Evolutionary conservation across 2,329 filamentous ascomycete species (phyloP).

Genomic region (Volutella citrinella): DNA sequence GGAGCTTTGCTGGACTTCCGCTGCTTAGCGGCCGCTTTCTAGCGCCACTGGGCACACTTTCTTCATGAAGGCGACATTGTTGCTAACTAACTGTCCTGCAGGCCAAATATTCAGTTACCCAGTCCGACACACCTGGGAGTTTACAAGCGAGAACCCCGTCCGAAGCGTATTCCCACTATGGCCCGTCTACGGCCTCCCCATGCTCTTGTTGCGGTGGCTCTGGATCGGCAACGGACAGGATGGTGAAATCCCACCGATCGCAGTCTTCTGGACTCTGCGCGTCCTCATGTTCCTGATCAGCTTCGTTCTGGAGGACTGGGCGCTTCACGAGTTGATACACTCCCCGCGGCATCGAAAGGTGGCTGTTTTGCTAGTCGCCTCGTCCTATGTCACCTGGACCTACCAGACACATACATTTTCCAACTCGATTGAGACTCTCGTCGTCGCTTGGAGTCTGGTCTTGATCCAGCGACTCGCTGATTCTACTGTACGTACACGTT

Average conservation of each 20-base stretch:
- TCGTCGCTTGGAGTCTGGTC: constrained; percentile 91
- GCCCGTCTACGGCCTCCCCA: constrained; percentile 90
- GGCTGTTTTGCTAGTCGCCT: constrained; percentile 82
- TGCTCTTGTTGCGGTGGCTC: constrained; percentile 89
- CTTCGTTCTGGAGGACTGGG: constrained; percentile 98
- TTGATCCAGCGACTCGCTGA: constrained; percentile 83
- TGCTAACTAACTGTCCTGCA: constrained; percentile 40
- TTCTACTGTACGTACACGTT: constrained; percentile 59
- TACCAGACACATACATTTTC: constrained; percentile 98
- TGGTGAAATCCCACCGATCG: constrained; percentile 74
- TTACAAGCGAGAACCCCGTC: constrained; percentile 81
- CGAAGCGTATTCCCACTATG: constrained; percentile 96
- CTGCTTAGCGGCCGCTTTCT: background rate
- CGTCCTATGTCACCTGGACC: constrained; percentile 98
- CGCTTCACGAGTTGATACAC: constrained; percentile 84
- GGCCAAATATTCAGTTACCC: constrained; percentile 92
- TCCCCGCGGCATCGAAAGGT: constrained; percentile 68
- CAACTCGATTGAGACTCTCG: constrained; percentile 91
- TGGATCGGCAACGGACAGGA: constrained; percentile 81
- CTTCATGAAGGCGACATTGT: constrained; percentile 5
- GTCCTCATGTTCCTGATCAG: constrained; percentile 91
- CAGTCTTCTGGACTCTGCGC: constrained; percentile 86
- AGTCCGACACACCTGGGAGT: constrained; percentile 91
- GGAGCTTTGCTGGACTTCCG: background rate
- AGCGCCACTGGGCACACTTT: background rate